Base-by-base conservation (phyloP, 2,329 filamentous ascomycete genomes). In the Aspergillus fructus region DNA sequence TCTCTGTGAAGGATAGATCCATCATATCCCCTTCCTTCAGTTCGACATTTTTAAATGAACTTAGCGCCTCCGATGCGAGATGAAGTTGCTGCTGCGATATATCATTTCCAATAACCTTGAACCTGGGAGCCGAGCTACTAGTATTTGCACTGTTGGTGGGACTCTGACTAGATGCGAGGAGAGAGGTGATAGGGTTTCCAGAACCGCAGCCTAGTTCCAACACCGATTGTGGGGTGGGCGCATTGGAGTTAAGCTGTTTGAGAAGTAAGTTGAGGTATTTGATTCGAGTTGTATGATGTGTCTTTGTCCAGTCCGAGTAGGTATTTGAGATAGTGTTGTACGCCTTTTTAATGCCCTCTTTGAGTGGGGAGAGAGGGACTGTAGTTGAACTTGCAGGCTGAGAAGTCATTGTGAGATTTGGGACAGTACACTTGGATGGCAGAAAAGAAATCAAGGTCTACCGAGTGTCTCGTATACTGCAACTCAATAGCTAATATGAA, bases 141-240 rank as follows among this genome's bases (percentile, higher is more conserved):
- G 27, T 27, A 17, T 21, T 21, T 3, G 23, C 24, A 27, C 61
- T 42, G 19, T 33, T 48, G 5, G 43, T 15, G 27, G 43, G 12
- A n/a, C 8, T 15, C 2, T 21, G 46, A 11, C 37, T 55, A 2
- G 59, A 67, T 53, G 60, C 61, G 5, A 66, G 65, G 21, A 55
- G 49, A 19, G 62, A 59, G 12, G 64, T 73, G 34, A 66, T 53
- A 13, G 76, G 76, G 1, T 74, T 58, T 5, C 76, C 76, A 24
- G 75, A 69, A 34, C 76, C 76, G 56, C 75, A 78, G 53, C 77
- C 76, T 33, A 78, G 63, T 56, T 78, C 76, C 5, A 78, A 72
- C 17, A 78, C 48, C 12, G 17, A 41, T n/a, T 77, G 41, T n/a
- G 39, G 11, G 17, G 54, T 11, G 4, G 55, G 15, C 15, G 57